These are phyloP conservation scores for Plasmodium knowlesi DNA, from an alignment of 169 alveolate species.

Conservation along the genomic window DNA sequence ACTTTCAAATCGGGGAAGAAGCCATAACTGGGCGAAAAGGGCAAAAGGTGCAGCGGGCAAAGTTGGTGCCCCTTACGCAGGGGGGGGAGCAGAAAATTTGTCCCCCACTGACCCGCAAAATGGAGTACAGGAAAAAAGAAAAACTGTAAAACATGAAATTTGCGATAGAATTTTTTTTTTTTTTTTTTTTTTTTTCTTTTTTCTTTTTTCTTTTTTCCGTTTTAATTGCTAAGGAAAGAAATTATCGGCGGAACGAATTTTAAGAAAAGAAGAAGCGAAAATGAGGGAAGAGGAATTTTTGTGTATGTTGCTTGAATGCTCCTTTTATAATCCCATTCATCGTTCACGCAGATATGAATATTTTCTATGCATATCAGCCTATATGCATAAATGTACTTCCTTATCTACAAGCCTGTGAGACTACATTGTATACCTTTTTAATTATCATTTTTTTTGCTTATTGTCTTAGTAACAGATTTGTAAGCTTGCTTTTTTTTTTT, in stretches of 20 bases:
- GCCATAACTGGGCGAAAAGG: background rate
- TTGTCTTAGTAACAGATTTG: background rate
- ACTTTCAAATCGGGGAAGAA: background rate
- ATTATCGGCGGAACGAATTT: background rate
- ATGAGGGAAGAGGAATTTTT: background rate
- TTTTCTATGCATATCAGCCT: background rate
- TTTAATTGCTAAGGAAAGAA: background rate
- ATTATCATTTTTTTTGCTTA: background rate
- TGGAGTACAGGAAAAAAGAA: background rate
- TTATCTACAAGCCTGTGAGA: background rate
- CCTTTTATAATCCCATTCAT: background rate
- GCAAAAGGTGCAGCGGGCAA: background rate
- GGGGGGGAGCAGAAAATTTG: background rate
- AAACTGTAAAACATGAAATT: background rate
- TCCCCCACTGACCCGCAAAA: background rate
- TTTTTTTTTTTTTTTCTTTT: background rate
- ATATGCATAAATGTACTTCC: background rate
- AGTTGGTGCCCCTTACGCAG: background rate
- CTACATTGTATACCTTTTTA: background rate
- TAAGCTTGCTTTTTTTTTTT: background rate
- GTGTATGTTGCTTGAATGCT: background rate
- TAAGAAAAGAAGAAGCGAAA: background rate
- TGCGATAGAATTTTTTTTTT: background rate
- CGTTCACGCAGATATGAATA: background rate
- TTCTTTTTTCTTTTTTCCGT: background rate